Base-by-base conservation (phyloP, 179 eudicot genomes). In the Patellifolia procumbens region DNA sequence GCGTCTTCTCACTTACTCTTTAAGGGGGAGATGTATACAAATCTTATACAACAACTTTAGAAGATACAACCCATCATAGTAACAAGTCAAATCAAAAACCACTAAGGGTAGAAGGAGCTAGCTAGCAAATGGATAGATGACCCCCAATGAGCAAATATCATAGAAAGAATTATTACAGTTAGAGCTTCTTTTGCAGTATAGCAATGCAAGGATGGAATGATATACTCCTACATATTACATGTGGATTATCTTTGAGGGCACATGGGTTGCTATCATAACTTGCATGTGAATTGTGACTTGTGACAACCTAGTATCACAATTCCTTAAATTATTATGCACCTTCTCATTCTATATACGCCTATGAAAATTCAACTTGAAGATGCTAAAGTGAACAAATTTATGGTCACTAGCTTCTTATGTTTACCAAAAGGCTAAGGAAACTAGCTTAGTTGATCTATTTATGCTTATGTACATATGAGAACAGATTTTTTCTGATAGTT, bases 231-330 rank as follows among this genome's bases (percentile, higher is more conserved):
- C 11, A 68, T 24, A 34, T 20, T 77, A 48, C 76, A 72, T 78
- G 81, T 65, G 60, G 63, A 16, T 66, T 29, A 73, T 53, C 81
- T 65, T 78, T 78, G 39, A 61, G 42, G 42, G 64, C 77, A 78
- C 81, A 73, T 73, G 76, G 73, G 68, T 52, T 19, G 76, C 81
- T 66, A 78, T 78, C 76, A 72, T 78, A 60, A 72, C 76, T 37
- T 78, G 68, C 81, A 78, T 78, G 81, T 78, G 81, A 76, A 35
- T n/a, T 16, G 66, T 39, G 46, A 72, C 56, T 68, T 31, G 45
- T 53, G 48, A 55, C 46, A n/a, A 35, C 75, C n/a, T 37, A 10
- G 53, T 49, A 39, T 55, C 53, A 39, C 58, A 55, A 16, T 42
- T 69, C 29, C 75, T 49, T 11, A 55, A 19, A 0, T 51, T 45